These are phyloP conservation scores for Infundibulicybe gibba DNA, from an alignment of 768 basidiomycete species.

Conservation along the genomic window DNA sequence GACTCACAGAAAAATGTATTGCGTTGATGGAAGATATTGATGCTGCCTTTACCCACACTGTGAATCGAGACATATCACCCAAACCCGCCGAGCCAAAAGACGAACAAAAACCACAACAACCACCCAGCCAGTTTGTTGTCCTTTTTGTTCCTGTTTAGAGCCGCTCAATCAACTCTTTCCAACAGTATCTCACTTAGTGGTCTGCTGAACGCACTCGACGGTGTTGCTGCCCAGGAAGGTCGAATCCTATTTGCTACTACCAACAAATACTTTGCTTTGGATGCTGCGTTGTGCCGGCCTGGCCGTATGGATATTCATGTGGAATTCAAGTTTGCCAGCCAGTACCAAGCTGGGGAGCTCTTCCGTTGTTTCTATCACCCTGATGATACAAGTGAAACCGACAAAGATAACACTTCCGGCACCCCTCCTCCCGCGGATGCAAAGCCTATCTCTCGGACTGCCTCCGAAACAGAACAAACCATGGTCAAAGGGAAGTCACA, in stretches of 20 bases:
- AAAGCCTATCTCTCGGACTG: conserved; percentile 1
- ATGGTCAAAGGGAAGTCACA: conserved; percentile 16
- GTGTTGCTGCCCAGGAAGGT: conserved; percentile 73
- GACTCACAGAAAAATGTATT: conserved; percentile 48
- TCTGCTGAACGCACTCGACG: conserved; percentile 71
- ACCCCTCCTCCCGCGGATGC: not conserved
- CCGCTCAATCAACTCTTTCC: not conserved
- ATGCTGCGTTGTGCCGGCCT: conserved; percentile 69
- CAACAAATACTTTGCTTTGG: conserved; percentile 65
- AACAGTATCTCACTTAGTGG: conserved; percentile 63
- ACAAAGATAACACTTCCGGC: conserved; percentile 8
- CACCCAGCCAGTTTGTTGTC: conserved; percentile 8
- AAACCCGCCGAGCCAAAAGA: not conserved
- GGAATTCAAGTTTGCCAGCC: conserved; percentile 68
- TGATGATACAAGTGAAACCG: conserved; percentile 17
- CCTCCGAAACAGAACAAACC: too few relatives aligned
- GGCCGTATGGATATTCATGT: conserved; percentile 79
- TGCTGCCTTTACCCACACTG: conserved; percentile 52
- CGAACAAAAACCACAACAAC: conserved; percentile 5
- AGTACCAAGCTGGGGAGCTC: conserved; percentile 59
- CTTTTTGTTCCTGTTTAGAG: not conserved
- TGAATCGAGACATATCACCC: conserved; percentile 29
- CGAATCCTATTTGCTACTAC: conserved; percentile 76
- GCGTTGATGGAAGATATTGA: conserved; percentile 83
- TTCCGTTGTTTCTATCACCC: conserved; percentile 67